Percentiles rank a stretch among this genome's conserved stretches.
phyloP scores from a whole-genome alignment of 148 eudicot species.

The Rhododendron kiyosumense region DNA sequence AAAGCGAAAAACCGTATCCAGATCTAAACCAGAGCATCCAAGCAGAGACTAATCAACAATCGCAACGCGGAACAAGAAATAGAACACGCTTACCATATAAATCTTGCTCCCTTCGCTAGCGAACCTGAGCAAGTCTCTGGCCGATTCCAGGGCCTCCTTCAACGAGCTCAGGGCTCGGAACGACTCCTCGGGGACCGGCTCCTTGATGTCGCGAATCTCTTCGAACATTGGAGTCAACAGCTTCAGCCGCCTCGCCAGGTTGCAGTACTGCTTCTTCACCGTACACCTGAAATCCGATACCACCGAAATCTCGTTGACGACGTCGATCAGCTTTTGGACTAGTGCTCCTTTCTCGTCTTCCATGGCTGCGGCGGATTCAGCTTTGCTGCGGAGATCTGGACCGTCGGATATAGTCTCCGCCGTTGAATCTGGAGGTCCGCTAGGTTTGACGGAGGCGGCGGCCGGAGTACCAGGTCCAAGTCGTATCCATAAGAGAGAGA shows the following conservation, averaged over 20 bases:
- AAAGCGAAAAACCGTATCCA: background rate
- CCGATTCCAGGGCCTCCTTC: constrained; percentile 38
- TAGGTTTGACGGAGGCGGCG: background rate
- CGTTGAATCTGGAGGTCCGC: background rate
- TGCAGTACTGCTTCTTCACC: constrained; percentile 72
- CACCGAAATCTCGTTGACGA: constrained; percentile 50
- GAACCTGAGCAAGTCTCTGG: constrained; percentile 58
- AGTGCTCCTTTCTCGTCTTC: constrained; percentile 49
- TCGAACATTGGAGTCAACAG: constrained; percentile 86
- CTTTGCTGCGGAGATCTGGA: background rate
- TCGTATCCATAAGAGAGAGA: constrained; percentile 26
- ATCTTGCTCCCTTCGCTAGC: constrained; percentile 81
- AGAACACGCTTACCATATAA: constrained; percentile 47
- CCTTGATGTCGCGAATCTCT: constrained; percentile 61
- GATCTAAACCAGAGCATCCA: constrained; percentile 4
- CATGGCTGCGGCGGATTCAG: constrained; percentile 20
- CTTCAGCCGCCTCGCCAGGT: constrained; percentile 74
- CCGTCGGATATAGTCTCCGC: background rate
- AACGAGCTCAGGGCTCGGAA: constrained; percentile 20
- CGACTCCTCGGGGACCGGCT: constrained; percentile 23
- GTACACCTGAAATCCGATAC: constrained; percentile 47
- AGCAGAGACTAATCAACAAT: background rate
- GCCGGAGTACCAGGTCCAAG: constrained; percentile 19
- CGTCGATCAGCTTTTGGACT: constrained; percentile 39
- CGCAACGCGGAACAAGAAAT: background rate